These are phyloP conservation scores for Fraxinus velutina DNA, from an alignment of 305 asterid species.

Conservation along the genomic window DNA sequence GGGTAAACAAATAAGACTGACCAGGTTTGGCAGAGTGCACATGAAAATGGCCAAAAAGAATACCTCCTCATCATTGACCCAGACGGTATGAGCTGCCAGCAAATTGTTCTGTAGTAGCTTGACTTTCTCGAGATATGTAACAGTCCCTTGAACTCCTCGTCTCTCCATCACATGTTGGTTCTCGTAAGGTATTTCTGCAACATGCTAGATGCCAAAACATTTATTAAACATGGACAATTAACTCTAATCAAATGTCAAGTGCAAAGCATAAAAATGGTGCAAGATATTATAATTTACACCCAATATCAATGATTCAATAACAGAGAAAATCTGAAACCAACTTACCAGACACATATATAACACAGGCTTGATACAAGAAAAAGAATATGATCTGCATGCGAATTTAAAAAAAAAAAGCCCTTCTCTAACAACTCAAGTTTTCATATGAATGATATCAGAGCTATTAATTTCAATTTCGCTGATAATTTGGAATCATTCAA, in stretches of 20 bases:
- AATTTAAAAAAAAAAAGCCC: neutral
- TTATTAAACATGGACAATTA: neutral
- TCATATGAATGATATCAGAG: neutral
- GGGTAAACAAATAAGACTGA: neutral
- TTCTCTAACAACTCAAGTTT: neutral
- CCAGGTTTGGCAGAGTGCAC: neutral
- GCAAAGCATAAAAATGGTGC: neutral
- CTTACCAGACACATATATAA: neutral
- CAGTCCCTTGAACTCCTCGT: conserved; percentile 65
- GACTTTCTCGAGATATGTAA: conserved; percentile 59
- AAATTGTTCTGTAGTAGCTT: conserved; percentile 53
- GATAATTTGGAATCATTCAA: neutral
- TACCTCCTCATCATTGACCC: conserved; percentile 71
- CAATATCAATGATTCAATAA: neutral
- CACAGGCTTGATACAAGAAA: neutral
- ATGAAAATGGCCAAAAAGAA: neutral
- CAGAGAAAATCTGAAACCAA: neutral
- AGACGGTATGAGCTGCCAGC: conserved; percentile 78
- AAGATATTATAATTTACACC: neutral
- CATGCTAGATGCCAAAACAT: conserved; percentile 43
- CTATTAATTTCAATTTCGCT: neutral
- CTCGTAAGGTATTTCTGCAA: conserved; percentile 78
- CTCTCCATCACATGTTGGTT: conserved; percentile 56
- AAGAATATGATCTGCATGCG: neutral
- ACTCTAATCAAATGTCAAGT: neutral